These are phyloP conservation scores for Dactylorhiza incarnata DNA, from an alignment of 106 monocot genomes.

Conservation along the genomic window DNA sequence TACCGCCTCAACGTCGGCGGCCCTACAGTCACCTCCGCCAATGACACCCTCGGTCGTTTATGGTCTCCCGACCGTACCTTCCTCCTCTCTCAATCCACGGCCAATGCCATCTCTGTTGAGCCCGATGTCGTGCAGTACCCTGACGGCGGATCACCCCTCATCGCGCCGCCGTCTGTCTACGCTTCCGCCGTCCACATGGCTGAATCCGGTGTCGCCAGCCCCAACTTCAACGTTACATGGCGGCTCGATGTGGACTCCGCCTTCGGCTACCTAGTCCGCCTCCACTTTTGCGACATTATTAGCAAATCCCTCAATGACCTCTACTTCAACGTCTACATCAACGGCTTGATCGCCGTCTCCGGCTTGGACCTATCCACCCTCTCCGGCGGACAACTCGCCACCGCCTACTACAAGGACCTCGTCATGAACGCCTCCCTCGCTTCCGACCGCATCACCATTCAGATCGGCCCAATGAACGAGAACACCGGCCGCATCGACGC, in stretches of 20 bases:
- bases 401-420: conserved; percentile 42
- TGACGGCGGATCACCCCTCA: conserved; percentile 26
- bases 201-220: conserved; percentile 16
- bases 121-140: conserved; percentile 18
- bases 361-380: conserved; percentile 40
- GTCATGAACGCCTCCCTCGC: conserved; percentile 25
- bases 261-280: conserved; percentile 32
- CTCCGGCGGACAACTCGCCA: conserved; percentile 21
- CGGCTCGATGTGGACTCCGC: conserved; percentile 34
- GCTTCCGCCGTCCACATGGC: conserved; percentile 36
- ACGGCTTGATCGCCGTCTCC: conserved; percentile 21
- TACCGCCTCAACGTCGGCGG: conserved; percentile 85
- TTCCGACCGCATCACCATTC: conserved; percentile 20
- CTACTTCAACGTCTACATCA: conserved; percentile 49
- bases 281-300: conserved; percentile 43
- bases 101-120: conserved; percentile 13
- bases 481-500: conserved; percentile 23
- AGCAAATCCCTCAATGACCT: conserved; percentile 43
- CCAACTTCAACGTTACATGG: conserved; percentile 51
- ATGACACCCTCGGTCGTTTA: conserved; percentile 56
- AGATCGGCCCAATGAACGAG: conserved; percentile 27
- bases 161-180: conserved; percentile 38
- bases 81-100: conserved; percentile 27
- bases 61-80: conserved; percentile 36
- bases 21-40: conserved; percentile 34